A percentile compares a stretch with the other conserved stretches of the same genome.
phyloP scores from a whole-genome alignment of 73 alveolate genomes.

The Paramecium pentaurelia region DNA sequence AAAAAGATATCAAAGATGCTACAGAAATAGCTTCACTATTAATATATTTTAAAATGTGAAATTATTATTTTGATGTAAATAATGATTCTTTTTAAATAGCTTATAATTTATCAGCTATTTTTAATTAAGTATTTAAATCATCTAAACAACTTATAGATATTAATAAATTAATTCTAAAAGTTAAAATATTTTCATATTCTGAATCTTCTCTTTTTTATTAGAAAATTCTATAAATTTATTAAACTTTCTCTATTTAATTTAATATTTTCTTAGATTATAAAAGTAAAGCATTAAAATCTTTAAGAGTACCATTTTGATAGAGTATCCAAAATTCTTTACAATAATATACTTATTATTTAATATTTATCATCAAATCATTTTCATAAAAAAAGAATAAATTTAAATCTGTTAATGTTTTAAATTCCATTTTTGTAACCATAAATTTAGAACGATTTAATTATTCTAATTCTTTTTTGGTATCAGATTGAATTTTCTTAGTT shows the following conservation, averaged over 20 bases:
- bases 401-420: not conserved
- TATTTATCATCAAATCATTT: not conserved
- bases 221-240: not conserved
- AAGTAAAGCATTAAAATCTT: not conserved
- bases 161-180: not conserved
- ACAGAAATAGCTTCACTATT: not conserved
- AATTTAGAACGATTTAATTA: not conserved
- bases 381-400: not conserved
- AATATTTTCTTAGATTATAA: not conserved
- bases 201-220: not conserved
- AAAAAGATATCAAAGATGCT: not conserved
- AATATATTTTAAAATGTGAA: not conserved
- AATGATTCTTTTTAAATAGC: not conserved
- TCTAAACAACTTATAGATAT: not conserved
- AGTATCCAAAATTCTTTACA: not conserved
- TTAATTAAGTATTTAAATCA: not conserved
- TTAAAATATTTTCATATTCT: not conserved
- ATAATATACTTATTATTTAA: not conserved
- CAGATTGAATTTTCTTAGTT: not conserved
- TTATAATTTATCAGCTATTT: not conserved
- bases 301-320: not conserved
- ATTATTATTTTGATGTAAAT: not conserved
- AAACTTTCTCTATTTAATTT: not conserved
- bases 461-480: not conserved
- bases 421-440: not conserved